phyloP scores from a whole-genome alignment of 2,329 filamentous ascomycete species.

The Monilinia polystroma region DNA sequence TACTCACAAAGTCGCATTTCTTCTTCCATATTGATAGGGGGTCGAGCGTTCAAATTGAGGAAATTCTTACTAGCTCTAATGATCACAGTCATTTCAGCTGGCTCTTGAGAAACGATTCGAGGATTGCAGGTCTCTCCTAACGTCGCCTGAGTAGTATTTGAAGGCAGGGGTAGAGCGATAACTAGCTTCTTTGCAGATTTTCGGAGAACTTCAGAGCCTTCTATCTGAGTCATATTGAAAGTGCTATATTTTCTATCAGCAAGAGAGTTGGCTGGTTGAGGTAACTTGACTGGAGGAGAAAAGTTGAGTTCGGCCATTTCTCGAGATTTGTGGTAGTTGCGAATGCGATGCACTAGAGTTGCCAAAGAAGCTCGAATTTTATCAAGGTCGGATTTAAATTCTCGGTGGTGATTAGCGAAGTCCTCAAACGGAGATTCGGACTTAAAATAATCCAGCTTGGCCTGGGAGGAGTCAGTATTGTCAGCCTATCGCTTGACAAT shows the following conservation, averaged over 20 bases:
- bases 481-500: neutral
- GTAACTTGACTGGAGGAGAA: neutral
- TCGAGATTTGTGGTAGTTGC: neutral
- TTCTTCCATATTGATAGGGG: neutral
- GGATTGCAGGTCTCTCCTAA: neutral
- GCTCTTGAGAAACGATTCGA: neutral
- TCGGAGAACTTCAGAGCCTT: neutral
- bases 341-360: neutral
- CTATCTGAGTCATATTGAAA: neutral
- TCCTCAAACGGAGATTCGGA: neutral
- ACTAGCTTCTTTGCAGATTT: neutral
- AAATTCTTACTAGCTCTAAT: neutral
- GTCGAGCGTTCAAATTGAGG: neutral
- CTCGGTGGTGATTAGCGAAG: neutral
- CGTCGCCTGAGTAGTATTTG: no score
- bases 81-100: neutral
- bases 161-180: neutral
- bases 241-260: neutral
- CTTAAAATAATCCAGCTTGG: constrained; percentile 3
- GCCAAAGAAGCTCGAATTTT: constrained; percentile 1
- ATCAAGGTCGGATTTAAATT: neutral
- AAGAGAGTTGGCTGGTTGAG: neutral
- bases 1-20: constrained; percentile 16
- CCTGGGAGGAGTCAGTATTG: neutral
- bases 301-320: neutral